Conservation (phyloP, 75 land plant species). For the Adiantum capillusveneris region DNA sequence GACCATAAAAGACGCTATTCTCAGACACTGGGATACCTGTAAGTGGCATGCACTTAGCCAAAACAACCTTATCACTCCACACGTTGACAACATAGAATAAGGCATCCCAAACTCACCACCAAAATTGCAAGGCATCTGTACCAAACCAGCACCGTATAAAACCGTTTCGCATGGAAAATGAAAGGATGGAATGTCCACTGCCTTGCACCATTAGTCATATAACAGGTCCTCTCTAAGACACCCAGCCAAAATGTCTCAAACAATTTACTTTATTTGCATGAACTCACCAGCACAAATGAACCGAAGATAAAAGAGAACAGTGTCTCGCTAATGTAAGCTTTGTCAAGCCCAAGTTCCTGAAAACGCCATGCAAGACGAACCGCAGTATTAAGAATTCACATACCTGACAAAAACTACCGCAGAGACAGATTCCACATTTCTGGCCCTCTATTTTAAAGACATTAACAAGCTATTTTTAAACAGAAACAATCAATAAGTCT, state of each 20-base stretch:
- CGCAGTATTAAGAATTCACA: no score
- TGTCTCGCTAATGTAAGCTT: constrained; percentile 77
- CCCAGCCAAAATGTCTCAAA: neutral
- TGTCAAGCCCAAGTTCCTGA: constrained; percentile 85
- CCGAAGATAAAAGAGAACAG: constrained; percentile 66
- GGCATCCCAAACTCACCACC: constrained; percentile 53
- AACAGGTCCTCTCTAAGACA: neutral
- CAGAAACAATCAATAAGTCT: no score
- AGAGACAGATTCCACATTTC: no score
- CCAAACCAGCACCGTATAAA: constrained; percentile 94
- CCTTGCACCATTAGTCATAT: neutral
- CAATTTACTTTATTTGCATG: neutral
- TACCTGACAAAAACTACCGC: no score
- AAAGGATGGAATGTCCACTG: constrained; percentile 99
- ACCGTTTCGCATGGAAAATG: constrained; percentile 69
- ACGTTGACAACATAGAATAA: no score
- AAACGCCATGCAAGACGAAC: no score
- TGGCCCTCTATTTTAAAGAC: no score
- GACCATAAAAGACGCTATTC: constrained; percentile 78
- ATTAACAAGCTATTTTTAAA: no score
- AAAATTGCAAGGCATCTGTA: constrained; percentile 75
- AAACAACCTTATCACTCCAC: neutral
- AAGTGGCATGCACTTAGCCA: neutral
- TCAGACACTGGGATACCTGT: constrained; percentile 68
- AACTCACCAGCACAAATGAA: constrained; percentile 70